Evolutionary conservation across 768 basidiomycete species (phyloP).

Genomic region (Lactarius deliciosus): DNA sequence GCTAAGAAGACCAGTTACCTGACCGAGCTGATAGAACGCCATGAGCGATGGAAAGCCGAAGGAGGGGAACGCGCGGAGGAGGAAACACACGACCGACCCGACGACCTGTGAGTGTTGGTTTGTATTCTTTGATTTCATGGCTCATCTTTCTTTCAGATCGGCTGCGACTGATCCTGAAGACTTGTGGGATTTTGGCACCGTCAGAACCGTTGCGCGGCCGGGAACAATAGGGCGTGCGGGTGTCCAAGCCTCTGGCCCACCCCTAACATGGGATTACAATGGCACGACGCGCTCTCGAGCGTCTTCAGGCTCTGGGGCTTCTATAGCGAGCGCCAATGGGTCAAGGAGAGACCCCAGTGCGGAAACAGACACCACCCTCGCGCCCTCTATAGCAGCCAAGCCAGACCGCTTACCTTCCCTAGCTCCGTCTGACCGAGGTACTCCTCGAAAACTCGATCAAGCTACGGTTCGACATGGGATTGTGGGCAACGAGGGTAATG

Average conservation of each 20-base stretch:
- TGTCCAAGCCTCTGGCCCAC: slow-evolving; percentile 60
- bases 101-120: slow-evolving; percentile 57
- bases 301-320: slow-evolving; percentile 42
- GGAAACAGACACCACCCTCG: slow-evolving; percentile 32
- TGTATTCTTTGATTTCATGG: slow-evolving; percentile 3
- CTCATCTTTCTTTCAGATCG: slow-evolving; percentile 41
- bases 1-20: slow-evolving; percentile 94
- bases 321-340: slow-evolving; percentile 38
- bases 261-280: slow-evolving; percentile 80
- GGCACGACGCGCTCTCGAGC: slow-evolving; percentile 40
- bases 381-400: slow-evolving; percentile 50
- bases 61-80: slow-evolving; percentile 77
- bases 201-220: slow-evolving; percentile 61
- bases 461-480: slow-evolving; percentile 61
- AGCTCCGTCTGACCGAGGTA: slow-evolving; percentile 37
- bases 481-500: slow-evolving; percentile 36
- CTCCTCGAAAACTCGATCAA: slow-evolving; percentile 45
- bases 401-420: slow-evolving; percentile 58
- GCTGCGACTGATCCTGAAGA: slow-evolving; percentile 68
- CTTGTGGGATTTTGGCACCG: slow-evolving; percentile 97
- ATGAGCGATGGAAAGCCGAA: slow-evolving; percentile 90
- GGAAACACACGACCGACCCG: slow-evolving; percentile 57
- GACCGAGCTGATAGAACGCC: slow-evolving; percentile 92
- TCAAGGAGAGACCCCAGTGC: slow-evolving; percentile 32
- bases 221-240: slow-evolving; percentile 67